phyloP scores from a whole-genome alignment of 805 yeast species.

The Kodamaea leandrae region DNA sequence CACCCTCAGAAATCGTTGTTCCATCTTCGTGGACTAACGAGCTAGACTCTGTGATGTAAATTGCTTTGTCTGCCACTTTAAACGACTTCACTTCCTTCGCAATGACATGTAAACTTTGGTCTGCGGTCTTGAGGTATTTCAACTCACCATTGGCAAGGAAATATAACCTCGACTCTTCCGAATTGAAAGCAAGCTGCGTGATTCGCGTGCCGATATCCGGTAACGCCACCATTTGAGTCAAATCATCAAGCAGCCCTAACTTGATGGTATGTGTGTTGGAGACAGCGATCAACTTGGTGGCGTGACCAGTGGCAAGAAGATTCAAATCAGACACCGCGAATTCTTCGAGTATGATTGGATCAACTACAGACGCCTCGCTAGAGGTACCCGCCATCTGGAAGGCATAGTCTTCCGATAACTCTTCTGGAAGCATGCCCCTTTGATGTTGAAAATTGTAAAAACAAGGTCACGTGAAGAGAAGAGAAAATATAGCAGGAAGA shows the following conservation, averaged over 20 bases:
- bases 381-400: constrained; percentile 40
- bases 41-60: not conserved
- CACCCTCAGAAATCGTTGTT: not conserved
- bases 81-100: constrained; percentile 3
- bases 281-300: constrained; percentile 32
- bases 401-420: constrained; percentile 42
- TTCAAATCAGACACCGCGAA: constrained; percentile 17
- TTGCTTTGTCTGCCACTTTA: not conserved
- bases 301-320: constrained; percentile 38
- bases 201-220: constrained; percentile 12
- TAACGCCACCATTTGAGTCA: constrained; percentile 1
- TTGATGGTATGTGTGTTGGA: constrained; percentile 34
- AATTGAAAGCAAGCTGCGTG: constrained; percentile 31
- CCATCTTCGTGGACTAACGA: not conserved
- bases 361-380: constrained; percentile 26
- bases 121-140: constrained; percentile 7
- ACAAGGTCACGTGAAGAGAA: not conserved
- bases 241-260: constrained; percentile 27
- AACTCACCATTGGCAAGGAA: constrained; percentile 20
- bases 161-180: constrained; percentile 28
- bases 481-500: too few relatives aligned
- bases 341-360: constrained; percentile 27
- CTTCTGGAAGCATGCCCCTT: constrained; percentile 15
- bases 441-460: not conserved
- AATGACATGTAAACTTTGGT: constrained; percentile 1